Base-by-base conservation (phyloP, 2,329 filamentous ascomycete species). In the Didymella sp. region DNA sequence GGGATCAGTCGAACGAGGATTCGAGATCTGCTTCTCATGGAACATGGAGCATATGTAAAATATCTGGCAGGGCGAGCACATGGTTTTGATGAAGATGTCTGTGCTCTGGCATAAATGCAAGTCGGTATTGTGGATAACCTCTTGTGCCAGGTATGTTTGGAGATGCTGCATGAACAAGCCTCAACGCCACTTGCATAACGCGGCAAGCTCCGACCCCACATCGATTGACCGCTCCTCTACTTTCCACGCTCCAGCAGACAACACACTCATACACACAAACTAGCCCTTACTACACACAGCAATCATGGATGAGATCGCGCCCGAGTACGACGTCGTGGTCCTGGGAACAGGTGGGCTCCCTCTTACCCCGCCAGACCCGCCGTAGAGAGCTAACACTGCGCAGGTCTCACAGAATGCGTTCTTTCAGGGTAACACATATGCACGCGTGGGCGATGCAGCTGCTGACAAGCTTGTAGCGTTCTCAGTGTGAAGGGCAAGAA, bases 401-500 rank as follows among this genome's bases (percentile, higher is more conserved):
- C 73, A 96, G 94, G 95, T 76, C 81, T 99, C 85, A 98, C 94
- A 64, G 95, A 99, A 87, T 99, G 95, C 82, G 95, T 99, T 76
- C 90, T 99, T 70, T 97, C 94, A 77, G 95, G 94, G 92, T 96
- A 89, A 64, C 51, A 65, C 67, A 51, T 31, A 41, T 21, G 57
- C 51, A 56, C 41, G n/a, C 38, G 12, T 15, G 22, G 30, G 33
- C 33, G 31, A 27, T 42, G 42, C 44, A 25, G 25, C 19, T 53
- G 21, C 65, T 70, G 38, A 71, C 68, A 45, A 37, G 25, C 28
- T 35, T 54, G 65, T 72, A 92, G 93, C 80, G 93, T 99, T 61
- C 83, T 98, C 76, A 96, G 92, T 82, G 94, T 98, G 73, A 97
- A 98, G 85, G 94, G 94, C 79, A 94, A 96, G 85, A 98, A 98